Evolutionary conservation across 495 filamentous ascomycete genomes (phyloP), one percentile per base, ranked within the genome.

Genomic region (Aspergillus haitiensis): DNA sequence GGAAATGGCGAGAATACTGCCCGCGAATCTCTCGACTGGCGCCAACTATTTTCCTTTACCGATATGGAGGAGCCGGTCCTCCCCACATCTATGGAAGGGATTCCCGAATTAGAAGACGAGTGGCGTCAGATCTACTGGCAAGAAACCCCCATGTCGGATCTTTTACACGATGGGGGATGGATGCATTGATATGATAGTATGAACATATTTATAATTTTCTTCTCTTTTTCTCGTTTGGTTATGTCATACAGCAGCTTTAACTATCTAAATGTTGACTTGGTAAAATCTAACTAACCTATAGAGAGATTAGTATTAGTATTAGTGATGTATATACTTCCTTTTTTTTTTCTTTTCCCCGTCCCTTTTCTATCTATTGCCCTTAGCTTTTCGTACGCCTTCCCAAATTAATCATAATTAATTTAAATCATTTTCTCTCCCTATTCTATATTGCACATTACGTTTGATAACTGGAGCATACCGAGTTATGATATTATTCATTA

Each of bases 91-190:
- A 66, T 76, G 36, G 77, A 78, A 34, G 75, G 72, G 10, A 59
- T 78, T 0, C 68, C 73, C 13, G 75, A 78, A 48, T 58, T 80
- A 40, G 77, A 80, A 62, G 74, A 80, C 33, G 77, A 80, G 61
- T 80, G 77, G 77, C 71, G 77, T 15, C 75, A 78, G 58, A 73
- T 80, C 3, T 80, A 80, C 58, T 77, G 74, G 77, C 76, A 78
- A 57, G 77, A 80, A 33, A 72, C 71, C 1, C 75, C 75, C 0
- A 73, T 80, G 72, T 68, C 75, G 12, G 77, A 78, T 60, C 63
- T 80, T 32, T 64, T 80, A 37, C 73, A 73, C 33, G 77, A 80
- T 57, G 72, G 72, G 31, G 69, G 71, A 16, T 77, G 75, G 75
- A 70, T 75, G 53, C 74, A 72, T 50, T 59, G 65, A 32, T 67